Conservation (phyloP, 305 asterid genomes). For the Plantago coronopus region DNA sequence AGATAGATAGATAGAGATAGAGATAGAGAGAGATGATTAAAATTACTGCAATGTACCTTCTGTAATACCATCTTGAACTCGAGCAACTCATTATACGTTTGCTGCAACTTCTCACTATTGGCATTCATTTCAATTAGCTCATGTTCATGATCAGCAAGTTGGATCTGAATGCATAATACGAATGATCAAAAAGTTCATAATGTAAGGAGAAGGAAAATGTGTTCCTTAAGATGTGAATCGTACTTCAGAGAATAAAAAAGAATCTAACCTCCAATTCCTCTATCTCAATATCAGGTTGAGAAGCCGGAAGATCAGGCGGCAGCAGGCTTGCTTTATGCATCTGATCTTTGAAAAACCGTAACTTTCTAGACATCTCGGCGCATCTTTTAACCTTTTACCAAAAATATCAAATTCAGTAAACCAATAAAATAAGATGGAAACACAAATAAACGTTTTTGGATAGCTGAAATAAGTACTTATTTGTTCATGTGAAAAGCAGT, state of each 20-base stretch:
- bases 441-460: neutral
- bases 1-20: too few species aligned
- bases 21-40: conserved; percentile 10
- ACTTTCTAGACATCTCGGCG: conserved; percentile 91
- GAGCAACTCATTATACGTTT: conserved; percentile 84
- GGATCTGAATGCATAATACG: conserved; percentile 49
- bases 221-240: conserved; percentile 3
- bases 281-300: conserved; percentile 77
- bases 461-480: neutral
- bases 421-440: conserved; percentile 13
- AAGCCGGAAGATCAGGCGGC: conserved; percentile 58
- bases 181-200: conserved; percentile 10
- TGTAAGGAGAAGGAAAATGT: conserved; percentile 16
- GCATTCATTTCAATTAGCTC: conserved; percentile 93
- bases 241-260: conserved; percentile 20
- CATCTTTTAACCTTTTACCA: conserved; percentile 80
- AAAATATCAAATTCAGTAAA: conserved; percentile 14
- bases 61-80: conserved; percentile 97
- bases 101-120: conserved; percentile 84
- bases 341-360: conserved; percentile 85
- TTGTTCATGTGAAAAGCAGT: neutral
- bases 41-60: conserved; percentile 50
- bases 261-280: conserved; percentile 84
- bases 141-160: conserved; percentile 88
- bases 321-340: conserved; percentile 75